Conservation (phyloP, 2,329 filamentous ascomycete species). For the Trichoderma polysporum region DNA sequence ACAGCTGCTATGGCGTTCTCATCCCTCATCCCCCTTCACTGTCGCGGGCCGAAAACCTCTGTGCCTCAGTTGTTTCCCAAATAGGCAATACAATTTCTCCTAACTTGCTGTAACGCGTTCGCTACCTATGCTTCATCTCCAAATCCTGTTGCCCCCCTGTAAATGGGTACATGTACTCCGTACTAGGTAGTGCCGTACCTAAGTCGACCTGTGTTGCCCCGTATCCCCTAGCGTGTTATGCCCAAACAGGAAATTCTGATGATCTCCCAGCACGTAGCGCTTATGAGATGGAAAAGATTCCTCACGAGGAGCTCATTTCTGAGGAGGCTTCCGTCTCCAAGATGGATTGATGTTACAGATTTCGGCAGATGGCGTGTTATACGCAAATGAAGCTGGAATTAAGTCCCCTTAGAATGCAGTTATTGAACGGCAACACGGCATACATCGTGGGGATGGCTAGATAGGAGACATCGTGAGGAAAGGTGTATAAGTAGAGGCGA, state of each 20-base stretch:
- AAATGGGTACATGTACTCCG: neutral
- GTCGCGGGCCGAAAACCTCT: neutral
- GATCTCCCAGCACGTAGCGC: neutral
- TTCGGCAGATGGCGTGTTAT: neutral
- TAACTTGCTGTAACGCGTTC: neutral
- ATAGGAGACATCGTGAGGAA: neutral
- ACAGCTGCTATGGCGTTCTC: neutral
- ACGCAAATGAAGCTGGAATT: neutral
- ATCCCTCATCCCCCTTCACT: neutral
- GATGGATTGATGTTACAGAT: neutral
- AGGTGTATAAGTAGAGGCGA: neutral
- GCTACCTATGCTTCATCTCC: neutral
- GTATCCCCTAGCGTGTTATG: neutral
- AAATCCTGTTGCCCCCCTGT: neutral
- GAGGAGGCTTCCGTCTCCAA: neutral
- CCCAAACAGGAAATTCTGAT: conserved; percentile 16
- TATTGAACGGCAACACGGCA: neutral
- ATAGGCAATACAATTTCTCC: neutral
- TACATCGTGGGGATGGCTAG: neutral
- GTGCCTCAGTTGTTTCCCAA: neutral
- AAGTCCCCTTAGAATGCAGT: neutral
- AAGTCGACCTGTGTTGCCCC: neutral
- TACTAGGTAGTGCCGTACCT: too few relatives aligned
- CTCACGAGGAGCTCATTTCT: conserved; percentile 1
- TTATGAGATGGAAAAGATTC: neutral